Conservation (phyloP, 2,329 filamentous ascomycete genomes). For the Xylaria sp. region DNA sequence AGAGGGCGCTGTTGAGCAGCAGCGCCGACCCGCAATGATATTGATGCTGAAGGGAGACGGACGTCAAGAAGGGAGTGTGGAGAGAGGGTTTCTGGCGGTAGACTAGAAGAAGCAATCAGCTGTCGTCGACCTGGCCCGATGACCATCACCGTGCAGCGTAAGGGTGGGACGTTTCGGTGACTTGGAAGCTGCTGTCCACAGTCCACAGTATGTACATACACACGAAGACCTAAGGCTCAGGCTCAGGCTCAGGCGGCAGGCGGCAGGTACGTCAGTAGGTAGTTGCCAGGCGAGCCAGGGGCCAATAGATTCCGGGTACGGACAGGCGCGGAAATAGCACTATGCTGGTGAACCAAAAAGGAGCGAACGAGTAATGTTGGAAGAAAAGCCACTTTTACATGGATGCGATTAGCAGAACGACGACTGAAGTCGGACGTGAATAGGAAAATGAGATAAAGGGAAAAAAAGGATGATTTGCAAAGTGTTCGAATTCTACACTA, state of each 20-base stretch:
- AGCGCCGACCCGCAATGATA: slow-evolving; percentile 70
- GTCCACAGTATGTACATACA: slow-evolving; percentile 17
- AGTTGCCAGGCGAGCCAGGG: neutral
- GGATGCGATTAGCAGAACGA: slow-evolving; percentile 3
- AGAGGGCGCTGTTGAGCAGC: slow-evolving; percentile 79
- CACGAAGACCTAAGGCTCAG: neutral
- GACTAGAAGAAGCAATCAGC: slow-evolving; percentile 37
- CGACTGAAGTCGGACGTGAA: slow-evolving; percentile 15
- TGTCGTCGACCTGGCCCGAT: slow-evolving; percentile 36
- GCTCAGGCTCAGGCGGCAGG: slow-evolving; percentile 8
- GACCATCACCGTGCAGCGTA: slow-evolving; percentile 36
- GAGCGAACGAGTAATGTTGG: slow-evolving; percentile 20
- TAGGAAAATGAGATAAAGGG: neutral
- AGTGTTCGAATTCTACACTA: slow-evolving; percentile 8
- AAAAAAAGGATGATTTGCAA: neutral
- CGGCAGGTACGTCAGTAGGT: neutral
- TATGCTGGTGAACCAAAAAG: slow-evolving; percentile 21
- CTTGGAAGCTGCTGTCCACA: slow-evolving; percentile 10
- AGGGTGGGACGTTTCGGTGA: slow-evolving; percentile 33
- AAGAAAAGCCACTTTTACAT: slow-evolving; percentile 18
- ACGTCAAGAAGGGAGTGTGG: slow-evolving; percentile 45
- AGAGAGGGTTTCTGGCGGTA: slow-evolving; percentile 44
- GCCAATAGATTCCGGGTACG: slow-evolving; percentile 22
- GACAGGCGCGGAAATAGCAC: slow-evolving; percentile 9
- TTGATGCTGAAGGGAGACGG: slow-evolving; percentile 37